Evolutionary conservation across 2,329 filamentous ascomycete genomes (phyloP), one percentile per base, ranked within the genome.

Genomic region (Fusarium cyanostomum): DNA sequence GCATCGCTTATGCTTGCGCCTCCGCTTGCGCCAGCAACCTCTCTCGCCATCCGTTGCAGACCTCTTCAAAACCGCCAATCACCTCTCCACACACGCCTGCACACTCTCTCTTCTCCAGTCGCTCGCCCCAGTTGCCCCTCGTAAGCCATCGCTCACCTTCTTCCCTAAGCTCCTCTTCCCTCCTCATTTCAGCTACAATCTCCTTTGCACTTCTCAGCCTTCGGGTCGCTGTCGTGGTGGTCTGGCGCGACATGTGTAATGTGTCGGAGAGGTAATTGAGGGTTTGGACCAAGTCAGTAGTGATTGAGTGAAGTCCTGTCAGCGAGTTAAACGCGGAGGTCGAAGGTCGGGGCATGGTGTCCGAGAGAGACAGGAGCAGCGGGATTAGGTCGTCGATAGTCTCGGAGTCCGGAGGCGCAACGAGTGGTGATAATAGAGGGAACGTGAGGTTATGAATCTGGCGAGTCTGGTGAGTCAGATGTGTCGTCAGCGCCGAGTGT

Each of bases 191-290:
- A 2, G 89, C 86, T 2, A 98, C 89, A 59, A 96, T 86, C 73
- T 96, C 94, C 69, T 90, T 91, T 7, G 92, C 93, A 31, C 88
- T 91, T 67, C 90, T 89, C 48, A 99, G 80, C 39, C 92, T 86
- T 52, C 95, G 84, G 3, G 90, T 89, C 2, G 94, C 95, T 9
- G 90, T 90, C 4, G 88, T 90, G 0, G 92, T 95, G 1, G 92
- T 91, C 77, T 98, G 94, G 11, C 92, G 89, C 28, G 91, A 93
- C 89, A 98, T 97, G 77, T 98, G 94, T 30, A 99, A 82, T 4
- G 92, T 94, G 74, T 99, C 95, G 7, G 92, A 92, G 5, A 99
- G 82, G 66, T 92, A 90, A 68, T 92, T 92, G 42, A 99, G 85
- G 7, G 92, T 92, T 70, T 92, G 86, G 8, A 94, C 86, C 26